Evolutionary conservation across 345 rosid species (phyloP), one percentile per base, ranked within the genome.

Genomic region (Populus tremula): DNA sequence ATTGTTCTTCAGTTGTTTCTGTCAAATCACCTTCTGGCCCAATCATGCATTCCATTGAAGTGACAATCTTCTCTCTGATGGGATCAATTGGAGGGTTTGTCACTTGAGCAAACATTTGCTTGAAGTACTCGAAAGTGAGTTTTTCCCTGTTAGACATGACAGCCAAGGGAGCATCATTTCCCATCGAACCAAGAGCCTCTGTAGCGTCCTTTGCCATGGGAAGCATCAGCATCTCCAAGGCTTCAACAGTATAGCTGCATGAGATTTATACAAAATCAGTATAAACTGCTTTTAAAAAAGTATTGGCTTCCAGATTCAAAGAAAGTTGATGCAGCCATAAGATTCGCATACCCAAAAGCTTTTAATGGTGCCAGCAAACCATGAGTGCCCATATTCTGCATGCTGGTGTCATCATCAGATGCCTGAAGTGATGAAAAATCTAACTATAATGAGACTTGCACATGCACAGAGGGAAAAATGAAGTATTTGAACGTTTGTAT

Each of bases 101-200:
- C 65, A 96, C 99, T 88, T 96, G 99, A 79, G 99, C 99, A 87
- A 96, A 96, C 99, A 96, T 96, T 88, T 96, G 99, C 86, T 96
- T 96, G 88, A 96, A 96, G 83, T 96, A 96, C 88, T 96, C 99
- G 56, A 87, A 96, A 21, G 94, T 84, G 56, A 96, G 87, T 64
- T 96, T 96, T 81, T 96, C 98, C 73, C 97, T 82, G 84, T 89
- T 76, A 59, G 99, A 96, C 98, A 96, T 92, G 29, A 96, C 98
- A 71, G 99, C 99, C 78, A 96, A 84, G 49, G 99, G 98, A 2
- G 99, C 80, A 87, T 96, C 99, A 85, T 96, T 96, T 79, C 99
- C 99, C 99, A 96, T 96, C 35, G 99, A 96, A 82, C 99, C 99
- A 81, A 96, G 98, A 74, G 99, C 96, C 86, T 96, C 99, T 6